Base-by-base conservation (phyloP, 129 eudicot species). In the Saposhnikovia divaricata region DNA sequence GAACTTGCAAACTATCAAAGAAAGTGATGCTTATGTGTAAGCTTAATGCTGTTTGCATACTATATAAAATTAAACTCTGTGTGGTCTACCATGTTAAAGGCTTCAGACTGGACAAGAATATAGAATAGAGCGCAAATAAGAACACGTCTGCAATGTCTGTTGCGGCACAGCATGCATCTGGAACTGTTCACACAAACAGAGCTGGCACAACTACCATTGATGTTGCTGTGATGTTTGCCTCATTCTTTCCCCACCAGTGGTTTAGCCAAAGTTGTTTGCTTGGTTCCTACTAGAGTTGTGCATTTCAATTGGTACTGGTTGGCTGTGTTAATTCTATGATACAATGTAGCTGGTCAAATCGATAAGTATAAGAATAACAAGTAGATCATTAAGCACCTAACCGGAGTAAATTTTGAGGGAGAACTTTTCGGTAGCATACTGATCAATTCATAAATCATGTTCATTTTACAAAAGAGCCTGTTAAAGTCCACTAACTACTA, bases 91-190 rank as follows among this genome's bases (percentile, higher is more conserved):
- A 53, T 53, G 25, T 53, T 21, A 21, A 53, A 53, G 63, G 27
- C 25, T 53, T 53, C 63, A 53, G 3, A 16, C 13, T 34, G 21
- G 44, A 34, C 43, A 37, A 31, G 1, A 9, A 39, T 12, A 78
- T 31, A 28, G 14, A 57, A 82, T 15, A 18, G 12, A 12, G 38
- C 6, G 6, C 44, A 76, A 38, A 81, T 7, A 23, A 45, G 44
- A 80, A 79, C 97, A 87, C 84, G 91, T n/a, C 98, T 73, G 98
- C 97, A n/a, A 93, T 82, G 81, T 93, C 96, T n/a, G 98, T 93
- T 72, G 97, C 97, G 28, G 97, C 88, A 46, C 89, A 88, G 82
- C 91, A 91, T 48, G 82, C 96, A 51, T 93, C 93, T 77, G 98
- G 97, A 69, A 91, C 80, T 28, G 89, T 84, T 16, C 96, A 91